Evolutionary conservation across 192 early-diverging fungal species (phyloP).

Genomic region (Coemansia sp.): DNA sequence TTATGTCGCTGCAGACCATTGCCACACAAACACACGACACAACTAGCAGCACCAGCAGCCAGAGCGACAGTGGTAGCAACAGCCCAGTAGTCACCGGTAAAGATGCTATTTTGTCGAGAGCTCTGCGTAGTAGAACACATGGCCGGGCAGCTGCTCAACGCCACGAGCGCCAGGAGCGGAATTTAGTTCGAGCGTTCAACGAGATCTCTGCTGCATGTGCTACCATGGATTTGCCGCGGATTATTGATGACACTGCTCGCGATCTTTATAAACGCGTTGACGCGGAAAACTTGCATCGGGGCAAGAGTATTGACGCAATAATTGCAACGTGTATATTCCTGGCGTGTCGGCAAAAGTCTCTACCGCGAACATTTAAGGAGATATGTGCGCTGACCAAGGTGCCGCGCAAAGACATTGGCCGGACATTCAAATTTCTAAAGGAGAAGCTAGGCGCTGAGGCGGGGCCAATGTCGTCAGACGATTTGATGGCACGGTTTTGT

Average conservation of each 20-base stretch:
- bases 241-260: conserved; percentile 79
- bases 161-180: conserved; percentile 74
- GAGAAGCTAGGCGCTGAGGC: conserved; percentile 59
- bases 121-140: conserved; percentile 26
- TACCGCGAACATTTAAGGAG: conserved; percentile 91
- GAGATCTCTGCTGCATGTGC: conserved; percentile 79
- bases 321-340: conserved; percentile 92
- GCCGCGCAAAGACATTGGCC: conserved; percentile 90
- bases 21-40: conserved; percentile 19
- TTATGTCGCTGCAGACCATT: conserved; percentile 65
- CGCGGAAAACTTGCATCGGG: conserved; percentile 75
- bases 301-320: conserved; percentile 79
- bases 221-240: conserved; percentile 72
- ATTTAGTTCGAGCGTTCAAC: conserved; percentile 71
- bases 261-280: conserved; percentile 85
- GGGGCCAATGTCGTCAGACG: conserved; percentile 66
- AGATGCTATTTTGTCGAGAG: conserved; percentile 6
- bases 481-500: conserved; percentile 80
- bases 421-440: conserved; percentile 62
- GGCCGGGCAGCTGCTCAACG: conserved; percentile 67
- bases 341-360: conserved; percentile 81
- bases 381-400: conserved; percentile 87
- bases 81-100: neutral
- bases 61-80: conserved; percentile 2
- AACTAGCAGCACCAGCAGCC: conserved; percentile 64